These are phyloP conservation scores for Tuber melanosporum DNA, from an alignment of 495 filamentous ascomycete genomes.

Conservation along the genomic window DNA sequence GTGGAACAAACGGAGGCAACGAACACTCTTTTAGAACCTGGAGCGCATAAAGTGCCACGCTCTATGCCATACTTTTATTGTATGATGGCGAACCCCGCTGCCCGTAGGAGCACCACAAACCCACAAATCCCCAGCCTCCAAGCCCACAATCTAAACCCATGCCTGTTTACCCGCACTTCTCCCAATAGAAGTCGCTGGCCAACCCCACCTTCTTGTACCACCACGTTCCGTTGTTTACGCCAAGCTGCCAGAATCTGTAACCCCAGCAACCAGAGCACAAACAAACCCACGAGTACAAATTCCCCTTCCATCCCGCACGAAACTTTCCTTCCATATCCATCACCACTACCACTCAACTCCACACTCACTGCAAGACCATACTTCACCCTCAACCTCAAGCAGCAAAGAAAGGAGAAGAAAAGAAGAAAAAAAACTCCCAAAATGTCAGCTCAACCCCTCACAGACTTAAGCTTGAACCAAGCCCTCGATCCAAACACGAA, in stretches of 20 bases:
- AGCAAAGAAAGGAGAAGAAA: background rate
- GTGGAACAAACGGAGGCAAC: background rate
- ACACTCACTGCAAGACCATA: background rate
- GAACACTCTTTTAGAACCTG: background rate
- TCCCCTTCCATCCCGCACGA: background rate
- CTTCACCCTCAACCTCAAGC: background rate
- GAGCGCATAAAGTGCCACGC: background rate
- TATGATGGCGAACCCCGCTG: background rate
- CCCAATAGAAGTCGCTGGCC: background rate
- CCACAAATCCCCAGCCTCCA: background rate
- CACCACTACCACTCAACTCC: background rate
- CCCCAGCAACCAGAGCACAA: background rate
- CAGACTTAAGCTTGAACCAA: slow-evolving; percentile 16
- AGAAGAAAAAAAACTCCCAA: background rate
- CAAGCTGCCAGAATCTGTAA: background rate
- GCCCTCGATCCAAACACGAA: slow-evolving; percentile 1
- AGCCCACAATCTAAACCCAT: background rate
- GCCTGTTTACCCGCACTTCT: background rate
- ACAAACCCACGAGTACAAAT: slow-evolving; percentile 5
- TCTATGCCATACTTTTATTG: background rate
- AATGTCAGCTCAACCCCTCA: slow-evolving; percentile 33
- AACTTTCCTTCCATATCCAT: background rate
- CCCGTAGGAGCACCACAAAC: background rate
- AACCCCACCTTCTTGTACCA: background rate
- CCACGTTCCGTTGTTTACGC: background rate